Evolutionary conservation across 805 yeast species (phyloP), one percentile per base, ranked within the genome.

Genomic region (Spathaspora hagerdaliae): DNA sequence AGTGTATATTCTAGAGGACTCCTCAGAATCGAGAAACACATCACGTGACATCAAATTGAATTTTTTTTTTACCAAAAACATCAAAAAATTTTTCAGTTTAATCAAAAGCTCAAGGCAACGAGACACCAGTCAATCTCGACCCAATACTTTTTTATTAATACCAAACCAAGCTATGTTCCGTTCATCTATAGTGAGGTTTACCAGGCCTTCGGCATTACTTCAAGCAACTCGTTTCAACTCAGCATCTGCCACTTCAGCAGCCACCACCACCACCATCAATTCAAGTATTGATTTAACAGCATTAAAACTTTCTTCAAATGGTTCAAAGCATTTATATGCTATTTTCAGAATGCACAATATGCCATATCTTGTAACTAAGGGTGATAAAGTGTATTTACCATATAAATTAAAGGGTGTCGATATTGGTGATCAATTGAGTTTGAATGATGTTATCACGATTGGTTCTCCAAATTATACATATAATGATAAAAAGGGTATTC

Each of bases 311-410:
- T 82, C 85, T 44, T 78, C 83, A 41, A 78, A 79, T 49, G 75
- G 67, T 2, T 59, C 60, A 27, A 52, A 58, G 37, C 79, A 79
- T 50, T 66, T 92, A 31, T 94, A 89, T 60, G 98, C 98, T 39
- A 74, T 87, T 7, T 77, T 92, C 53, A 82, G 80, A 54, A 78
- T 94, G 34, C 94, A 89, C 69, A 81, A 84, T 64, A 82, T 89
- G 65, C 88, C 94, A 37, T 90, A 87, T 59, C 71, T 94, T 50
- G 94, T 94, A 13, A 90, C 98, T 26, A 80, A 83, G 53, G 99
- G 99, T 19, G 99, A 94, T 64, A 78, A 75, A 52, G 78, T 94
- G 43, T 77, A 82, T 24, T 65, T 94, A 35, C 97, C 97, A 2
- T 91, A 79, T 65, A 78, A 81, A 51, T 60, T 94, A 72, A 84